A percentile compares a stretch with the other conserved stretches of the same genome.
phyloP scores from a whole-genome alignment of 176 grass and related monocot species.

The Melocanna baccifera region DNA sequence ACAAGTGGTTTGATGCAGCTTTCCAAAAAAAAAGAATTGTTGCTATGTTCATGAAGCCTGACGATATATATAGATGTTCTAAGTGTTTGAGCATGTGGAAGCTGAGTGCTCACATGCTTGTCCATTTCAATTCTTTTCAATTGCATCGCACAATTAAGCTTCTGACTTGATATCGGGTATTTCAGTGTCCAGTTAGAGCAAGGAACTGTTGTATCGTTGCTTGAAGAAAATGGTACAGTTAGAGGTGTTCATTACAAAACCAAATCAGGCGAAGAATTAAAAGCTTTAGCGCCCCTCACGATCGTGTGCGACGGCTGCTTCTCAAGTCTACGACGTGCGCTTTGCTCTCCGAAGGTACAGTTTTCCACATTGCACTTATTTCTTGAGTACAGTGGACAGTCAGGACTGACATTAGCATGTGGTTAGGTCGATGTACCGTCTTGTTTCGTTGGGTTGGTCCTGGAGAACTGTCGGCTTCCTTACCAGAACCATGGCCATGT shows the following conservation, averaged over 20 bases:
- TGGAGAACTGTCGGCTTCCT: slow-evolving; percentile 90
- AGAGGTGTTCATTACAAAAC: slow-evolving; percentile 88
- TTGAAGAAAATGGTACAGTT: slow-evolving; percentile 84
- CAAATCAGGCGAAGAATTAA: slow-evolving; percentile 71
- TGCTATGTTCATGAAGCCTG: too few relatives aligned
- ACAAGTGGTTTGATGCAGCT: too few relatives aligned
- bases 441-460: slow-evolving; percentile 84
- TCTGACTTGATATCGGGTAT: not conserved
- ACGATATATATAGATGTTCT: too few relatives aligned
- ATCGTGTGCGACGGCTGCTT: slow-evolving; percentile 98
- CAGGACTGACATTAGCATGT: slow-evolving; percentile 16
- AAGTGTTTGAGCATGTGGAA: too few relatives aligned
- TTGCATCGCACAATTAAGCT: not conserved
- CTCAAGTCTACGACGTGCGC: slow-evolving; percentile 69
- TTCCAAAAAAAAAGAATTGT: too few relatives aligned
- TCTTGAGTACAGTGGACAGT: not conserved
- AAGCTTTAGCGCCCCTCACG: slow-evolving; percentile 72
- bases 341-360: slow-evolving; percentile 86
- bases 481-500: slow-evolving; percentile 87
- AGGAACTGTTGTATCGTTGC: slow-evolving; percentile 78
- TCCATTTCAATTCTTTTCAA: not conserved
- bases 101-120: too few relatives aligned
- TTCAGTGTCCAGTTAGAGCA: slow-evolving; percentile 84
- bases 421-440: slow-evolving; percentile 89
- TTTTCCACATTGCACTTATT: not conserved